Evolutionary conservation across 2,329 filamentous ascomycete genomes (phyloP).

Genomic region (Paracamarosporium sp.): DNA sequence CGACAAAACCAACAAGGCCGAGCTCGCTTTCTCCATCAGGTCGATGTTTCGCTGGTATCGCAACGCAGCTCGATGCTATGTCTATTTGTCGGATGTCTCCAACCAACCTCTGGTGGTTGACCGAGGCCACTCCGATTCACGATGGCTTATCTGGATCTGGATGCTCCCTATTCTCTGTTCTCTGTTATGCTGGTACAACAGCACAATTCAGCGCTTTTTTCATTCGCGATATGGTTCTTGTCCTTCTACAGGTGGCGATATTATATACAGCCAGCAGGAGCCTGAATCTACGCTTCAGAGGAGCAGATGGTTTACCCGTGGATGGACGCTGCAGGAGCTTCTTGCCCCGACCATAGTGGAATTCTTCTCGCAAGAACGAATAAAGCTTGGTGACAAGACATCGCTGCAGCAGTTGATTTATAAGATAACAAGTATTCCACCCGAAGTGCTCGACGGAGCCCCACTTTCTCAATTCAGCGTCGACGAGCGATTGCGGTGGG

Average conservation of each 20-base stretch:
- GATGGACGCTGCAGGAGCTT: constrained; percentile 1
- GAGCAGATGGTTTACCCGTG: not conserved
- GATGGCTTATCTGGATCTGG: no score
- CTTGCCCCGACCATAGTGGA: not conserved
- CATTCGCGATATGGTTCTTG: no score
- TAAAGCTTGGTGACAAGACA: not conserved
- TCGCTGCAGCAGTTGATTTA: not conserved
- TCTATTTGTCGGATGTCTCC: not conserved
- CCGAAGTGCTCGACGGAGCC: not conserved
- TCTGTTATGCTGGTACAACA: no score
- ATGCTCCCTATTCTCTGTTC: no score
- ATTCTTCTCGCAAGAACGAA: not conserved
- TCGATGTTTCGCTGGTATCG: not conserved
- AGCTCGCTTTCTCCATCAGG: not conserved
- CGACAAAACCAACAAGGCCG: not conserved
- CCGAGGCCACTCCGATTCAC: no score
- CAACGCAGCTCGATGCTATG: not conserved
- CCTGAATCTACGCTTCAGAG: no score
- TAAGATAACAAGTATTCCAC: not conserved
- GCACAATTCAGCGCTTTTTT: no score
- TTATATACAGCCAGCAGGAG: no score
- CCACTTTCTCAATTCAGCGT: not conserved
- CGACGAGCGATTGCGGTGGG: not conserved
- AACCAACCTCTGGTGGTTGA: no score
- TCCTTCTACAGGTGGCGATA: no score